These are phyloP conservation scores for Neurospora sp. DNA, from an alignment of 495 filamentous ascomycete species.

Conservation along the genomic window DNA sequence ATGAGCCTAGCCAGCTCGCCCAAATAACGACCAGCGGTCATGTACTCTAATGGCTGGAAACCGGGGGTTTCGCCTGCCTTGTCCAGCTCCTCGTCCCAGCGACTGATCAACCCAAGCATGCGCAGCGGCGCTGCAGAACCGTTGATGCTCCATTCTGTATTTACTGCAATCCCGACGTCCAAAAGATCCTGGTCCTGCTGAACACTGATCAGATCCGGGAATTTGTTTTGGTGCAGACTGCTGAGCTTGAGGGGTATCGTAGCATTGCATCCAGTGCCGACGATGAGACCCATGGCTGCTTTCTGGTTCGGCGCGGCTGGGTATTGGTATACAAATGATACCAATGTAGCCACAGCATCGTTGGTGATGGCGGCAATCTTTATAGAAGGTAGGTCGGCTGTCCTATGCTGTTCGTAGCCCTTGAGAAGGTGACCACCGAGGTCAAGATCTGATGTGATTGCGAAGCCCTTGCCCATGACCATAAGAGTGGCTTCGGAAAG, in stretches of 20 bases:
- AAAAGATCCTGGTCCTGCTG: slow-evolving; percentile 47
- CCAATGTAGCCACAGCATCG: slow-evolving; percentile 70
- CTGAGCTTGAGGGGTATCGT: slow-evolving; percentile 61
- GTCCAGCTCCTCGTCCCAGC: slow-evolving; percentile 63
- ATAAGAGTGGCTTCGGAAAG: slow-evolving; percentile 68
- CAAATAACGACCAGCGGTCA: slow-evolving; percentile 75
- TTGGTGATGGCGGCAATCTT: slow-evolving; percentile 71
- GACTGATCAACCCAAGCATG: slow-evolving; percentile 53
- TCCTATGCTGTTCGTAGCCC: slow-evolving; percentile 50
- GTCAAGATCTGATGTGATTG: slow-evolving; percentile 61
- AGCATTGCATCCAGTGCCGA: slow-evolving; percentile 76
- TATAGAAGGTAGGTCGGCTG: slow-evolving; percentile 49
- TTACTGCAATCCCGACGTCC: slow-evolving; percentile 57
- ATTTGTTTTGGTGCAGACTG: slow-evolving; percentile 55
- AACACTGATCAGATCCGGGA: slow-evolving; percentile 38
- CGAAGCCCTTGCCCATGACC: slow-evolving; percentile 84
- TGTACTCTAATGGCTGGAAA: slow-evolving; percentile 81
- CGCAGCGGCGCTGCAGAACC: slow-evolving; percentile 58
- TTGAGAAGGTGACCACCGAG: slow-evolving; percentile 56
- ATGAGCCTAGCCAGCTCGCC: slow-evolving; percentile 72
- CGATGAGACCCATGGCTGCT: slow-evolving; percentile 71
- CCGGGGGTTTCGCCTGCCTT: slow-evolving; percentile 57
- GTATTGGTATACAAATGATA: slow-evolving; percentile 61
- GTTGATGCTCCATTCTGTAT: slow-evolving; percentile 81
- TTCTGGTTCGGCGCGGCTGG: slow-evolving; percentile 22